These are phyloP conservation scores for Psilocybe cubensis DNA, from an alignment of 768 basidiomycete species.

Conservation along the genomic window DNA sequence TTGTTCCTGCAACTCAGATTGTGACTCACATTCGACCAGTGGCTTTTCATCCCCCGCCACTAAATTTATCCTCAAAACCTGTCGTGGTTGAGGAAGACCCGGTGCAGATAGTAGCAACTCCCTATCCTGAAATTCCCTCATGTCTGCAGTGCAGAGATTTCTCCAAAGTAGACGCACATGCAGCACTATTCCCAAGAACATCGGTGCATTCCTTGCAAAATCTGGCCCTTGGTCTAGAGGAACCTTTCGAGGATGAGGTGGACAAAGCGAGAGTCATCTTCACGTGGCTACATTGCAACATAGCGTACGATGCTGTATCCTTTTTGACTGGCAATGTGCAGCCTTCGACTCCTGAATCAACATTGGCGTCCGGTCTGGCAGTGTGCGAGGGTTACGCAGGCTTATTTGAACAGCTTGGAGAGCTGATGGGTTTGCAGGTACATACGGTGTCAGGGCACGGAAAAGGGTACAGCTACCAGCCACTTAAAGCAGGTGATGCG, in stretches of 20 bases:
- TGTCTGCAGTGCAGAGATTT: conserved; percentile 51
- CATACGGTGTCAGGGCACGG: conserved; percentile 48
- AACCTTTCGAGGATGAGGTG: conserved; percentile 43
- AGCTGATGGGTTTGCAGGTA: conserved; percentile 40
- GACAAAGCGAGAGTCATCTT: conserved; percentile 52
- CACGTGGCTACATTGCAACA: conserved; percentile 51
- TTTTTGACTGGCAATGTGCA: conserved; percentile 48
- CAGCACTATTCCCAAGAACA: conserved; percentile 45
- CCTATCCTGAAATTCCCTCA: conserved; percentile 14
- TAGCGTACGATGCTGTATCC: conserved; percentile 44
- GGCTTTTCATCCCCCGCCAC: conserved; percentile 11
- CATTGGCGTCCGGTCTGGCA: conserved; percentile 45
- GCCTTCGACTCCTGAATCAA: conserved; percentile 38
- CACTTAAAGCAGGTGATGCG: conserved; percentile 33
- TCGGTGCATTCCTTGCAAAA: conserved; percentile 39
- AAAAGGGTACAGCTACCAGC: conserved; percentile 46
- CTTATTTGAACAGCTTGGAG: conserved; percentile 43
- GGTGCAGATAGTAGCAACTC: background rate
- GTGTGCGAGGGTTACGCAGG: conserved; percentile 56
- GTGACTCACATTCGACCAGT: background rate
- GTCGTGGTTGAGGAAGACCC: background rate
- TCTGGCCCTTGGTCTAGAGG: conserved; percentile 43
- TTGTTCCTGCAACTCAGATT: background rate
- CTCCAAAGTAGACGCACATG: conserved; percentile 44
- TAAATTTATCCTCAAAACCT: conserved; percentile 22